A percentile compares a stretch with the other conserved stretches of the same genome.
phyloP scores from a whole-genome alignment of 176 grass and related monocot species.

The Oryza glumipatula region DNA sequence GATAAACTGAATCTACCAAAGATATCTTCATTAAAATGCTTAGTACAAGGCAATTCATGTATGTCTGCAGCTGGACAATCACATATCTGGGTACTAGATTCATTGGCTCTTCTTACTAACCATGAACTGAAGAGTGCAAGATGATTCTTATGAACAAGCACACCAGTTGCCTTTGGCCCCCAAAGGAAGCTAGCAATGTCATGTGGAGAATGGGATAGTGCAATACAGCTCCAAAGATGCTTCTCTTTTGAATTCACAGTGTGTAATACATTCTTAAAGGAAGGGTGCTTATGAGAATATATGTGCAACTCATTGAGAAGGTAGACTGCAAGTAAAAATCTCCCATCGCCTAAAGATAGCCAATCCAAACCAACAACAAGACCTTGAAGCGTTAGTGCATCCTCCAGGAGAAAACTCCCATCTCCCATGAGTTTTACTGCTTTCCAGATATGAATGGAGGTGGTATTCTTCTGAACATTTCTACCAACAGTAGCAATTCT shows the following conservation, averaged over 20 bases:
- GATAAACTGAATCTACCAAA: constrained; percentile 48
- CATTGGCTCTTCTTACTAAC: constrained; percentile 42
- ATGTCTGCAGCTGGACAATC: constrained; percentile 34
- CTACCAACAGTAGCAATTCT: constrained; percentile 71
- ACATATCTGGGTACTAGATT: constrained; percentile 18
- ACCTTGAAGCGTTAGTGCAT: constrained; percentile 57
- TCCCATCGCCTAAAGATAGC: constrained; percentile 79
- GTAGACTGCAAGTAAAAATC: constrained; percentile 71
- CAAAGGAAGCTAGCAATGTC: constrained; percentile 73
- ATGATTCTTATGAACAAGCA: constrained; percentile 88
- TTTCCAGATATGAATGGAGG: constrained; percentile 83
- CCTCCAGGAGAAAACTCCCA: constrained; percentile 81
- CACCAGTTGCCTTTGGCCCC: constrained; percentile 78
- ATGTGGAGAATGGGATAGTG: constrained; percentile 59
- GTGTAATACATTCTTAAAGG: constrained; percentile 53
- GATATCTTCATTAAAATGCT: constrained; percentile 46
- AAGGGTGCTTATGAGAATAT: constrained; percentile 73
- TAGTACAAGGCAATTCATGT: constrained; percentile 47
- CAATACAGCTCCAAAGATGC: constrained; percentile 85
- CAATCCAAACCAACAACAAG: constrained; percentile 76
- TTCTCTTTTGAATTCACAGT: constrained; percentile 52
- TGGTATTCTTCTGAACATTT: constrained; percentile 46
- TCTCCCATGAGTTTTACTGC: constrained; percentile 57
- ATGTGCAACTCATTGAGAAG: constrained; percentile 77
- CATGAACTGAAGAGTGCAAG: constrained; percentile 77